Evolutionary conservation across 2,329 filamentous ascomycete species (phyloP).

Genomic region (Penicillium glabrum): DNA sequence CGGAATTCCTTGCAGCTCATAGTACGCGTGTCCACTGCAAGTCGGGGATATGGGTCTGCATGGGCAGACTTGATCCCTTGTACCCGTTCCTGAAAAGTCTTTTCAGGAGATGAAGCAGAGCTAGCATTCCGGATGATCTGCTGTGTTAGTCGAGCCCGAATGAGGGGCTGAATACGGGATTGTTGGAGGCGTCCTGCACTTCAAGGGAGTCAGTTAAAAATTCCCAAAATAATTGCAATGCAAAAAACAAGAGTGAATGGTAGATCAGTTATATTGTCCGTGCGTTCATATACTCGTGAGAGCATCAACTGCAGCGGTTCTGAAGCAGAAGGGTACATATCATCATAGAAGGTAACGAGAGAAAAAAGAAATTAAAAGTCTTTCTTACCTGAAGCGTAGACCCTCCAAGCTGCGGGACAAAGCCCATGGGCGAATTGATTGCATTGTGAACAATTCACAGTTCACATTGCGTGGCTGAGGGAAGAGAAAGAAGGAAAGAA

Average conservation of each 20-base stretch:
- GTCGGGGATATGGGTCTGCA: conserved; percentile 40
- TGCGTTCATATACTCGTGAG: conserved; percentile 43
- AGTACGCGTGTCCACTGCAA: conserved; percentile 29
- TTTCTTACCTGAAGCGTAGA: conserved; percentile 36
- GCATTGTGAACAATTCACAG: conserved; percentile 33
- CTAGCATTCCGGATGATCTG: conserved; percentile 25
- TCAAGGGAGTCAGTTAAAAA: conserved; percentile 23
- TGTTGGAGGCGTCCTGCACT: conserved; percentile 27
- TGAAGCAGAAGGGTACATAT: conserved; percentile 45
- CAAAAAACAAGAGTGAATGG: conserved; percentile 5
- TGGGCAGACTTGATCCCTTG: conserved; percentile 37
- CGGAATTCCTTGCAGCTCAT: conserved; percentile 39
- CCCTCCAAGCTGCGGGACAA: conserved; percentile 31
- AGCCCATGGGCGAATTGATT: conserved; percentile 38
- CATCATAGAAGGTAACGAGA: conserved; percentile 37
- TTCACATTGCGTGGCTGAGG: conserved; percentile 25
- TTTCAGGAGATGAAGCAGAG: conserved; percentile 31
- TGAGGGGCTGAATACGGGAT: conserved; percentile 4
- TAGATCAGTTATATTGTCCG: conserved; percentile 23
- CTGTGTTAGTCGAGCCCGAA: conserved; percentile 17
- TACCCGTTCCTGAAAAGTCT: conserved; percentile 37
- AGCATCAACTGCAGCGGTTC: conserved; percentile 70
- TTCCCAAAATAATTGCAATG: conserved; percentile 12
- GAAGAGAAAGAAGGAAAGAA: conserved; percentile 13
- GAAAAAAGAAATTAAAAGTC: conserved; percentile 3